Percentiles rank a stretch among this genome's conserved stretches.
These are phyloP conservation scores for Alloteropsis semialata DNA, from an alignment of 176 grass and related monocot species.

Conservation along the genomic window DNA sequence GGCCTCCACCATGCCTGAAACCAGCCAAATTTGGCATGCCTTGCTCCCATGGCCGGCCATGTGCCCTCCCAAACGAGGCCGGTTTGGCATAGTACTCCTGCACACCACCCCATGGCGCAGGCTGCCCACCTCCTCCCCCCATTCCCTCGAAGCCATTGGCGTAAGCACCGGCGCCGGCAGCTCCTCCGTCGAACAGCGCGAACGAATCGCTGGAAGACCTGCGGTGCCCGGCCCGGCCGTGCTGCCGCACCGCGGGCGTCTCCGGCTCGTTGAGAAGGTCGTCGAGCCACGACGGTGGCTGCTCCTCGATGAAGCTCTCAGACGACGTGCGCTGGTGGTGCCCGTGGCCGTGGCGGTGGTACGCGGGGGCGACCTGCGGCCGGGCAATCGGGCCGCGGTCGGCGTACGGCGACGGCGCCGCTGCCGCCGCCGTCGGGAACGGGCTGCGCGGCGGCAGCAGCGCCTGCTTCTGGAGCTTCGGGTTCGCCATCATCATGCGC, in stretches of 20 bases:
- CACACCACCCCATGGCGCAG: conserved; percentile 32
- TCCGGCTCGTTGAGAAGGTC: conserved; percentile 90
- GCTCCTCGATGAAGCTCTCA: conserved; percentile 93
- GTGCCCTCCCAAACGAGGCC: conserved; percentile 37
- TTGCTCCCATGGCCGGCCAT: conserved; percentile 53
- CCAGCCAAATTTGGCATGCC: conserved; percentile 29
- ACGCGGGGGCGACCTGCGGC: conserved; percentile 38
- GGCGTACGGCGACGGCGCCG: conserved; percentile 25
- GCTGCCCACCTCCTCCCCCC: conserved; percentile 28
- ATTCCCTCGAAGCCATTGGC: conserved; percentile 43
- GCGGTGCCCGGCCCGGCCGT: conserved; percentile 56
- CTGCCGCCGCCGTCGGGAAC: conserved; percentile 39
- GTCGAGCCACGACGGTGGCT: conserved; percentile 91
- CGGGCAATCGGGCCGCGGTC: conserved; percentile 61
- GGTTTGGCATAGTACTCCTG: conserved; percentile 55
- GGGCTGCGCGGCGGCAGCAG: conserved; percentile 85
- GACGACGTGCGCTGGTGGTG: conserved; percentile 82
- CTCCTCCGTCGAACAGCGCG: conserved; percentile 52
- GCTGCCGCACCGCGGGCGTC: conserved; percentile 42
- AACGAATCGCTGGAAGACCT: conserved; percentile 92
- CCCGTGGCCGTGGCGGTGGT: conserved; percentile 40
- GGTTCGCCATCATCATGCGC: conserved; percentile 47
- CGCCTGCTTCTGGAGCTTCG: conserved; percentile 52
- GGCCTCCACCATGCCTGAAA: conserved; percentile 30
- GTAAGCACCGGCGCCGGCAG: conserved; percentile 5